Conservation (phyloP, 2,329 filamentous ascomycete species). For the Nothopassalora personata region DNA sequence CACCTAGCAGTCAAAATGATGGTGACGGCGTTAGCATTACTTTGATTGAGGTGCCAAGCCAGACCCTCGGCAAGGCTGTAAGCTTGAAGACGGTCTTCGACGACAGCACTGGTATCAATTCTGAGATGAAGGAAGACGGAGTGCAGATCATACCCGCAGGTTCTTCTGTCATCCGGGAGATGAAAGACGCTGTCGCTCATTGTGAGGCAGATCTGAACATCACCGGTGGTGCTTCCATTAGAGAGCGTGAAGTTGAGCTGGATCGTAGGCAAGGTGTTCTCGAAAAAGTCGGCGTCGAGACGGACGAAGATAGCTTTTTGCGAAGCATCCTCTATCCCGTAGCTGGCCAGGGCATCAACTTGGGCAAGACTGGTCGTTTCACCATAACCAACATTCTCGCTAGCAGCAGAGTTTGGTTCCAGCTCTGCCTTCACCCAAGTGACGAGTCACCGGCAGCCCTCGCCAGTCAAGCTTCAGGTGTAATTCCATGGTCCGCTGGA, state of each 20-base stretch:
- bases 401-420: constrained; percentile 91
- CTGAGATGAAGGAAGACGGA: constrained; percentile 95
- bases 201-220: constrained; percentile 76
- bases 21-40: constrained; percentile 86
- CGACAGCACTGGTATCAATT: constrained; percentile 85
- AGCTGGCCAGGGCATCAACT: constrained; percentile 68
- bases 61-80: constrained; percentile 78
- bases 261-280: constrained; percentile 79
- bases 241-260: constrained; percentile 69
- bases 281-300: constrained; percentile 78
- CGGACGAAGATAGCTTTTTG: constrained; percentile 76
- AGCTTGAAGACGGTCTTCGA: constrained; percentile 88
- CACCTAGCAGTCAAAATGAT: constrained; percentile 58
- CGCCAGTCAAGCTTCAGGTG: constrained; percentile 64
- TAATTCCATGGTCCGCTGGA: constrained; percentile 88
- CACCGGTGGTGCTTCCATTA: constrained; percentile 58
- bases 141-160: constrained; percentile 68
- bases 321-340: constrained; percentile 76
- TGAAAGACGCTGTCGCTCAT: constrained; percentile 73
- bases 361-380: constrained; percentile 72
- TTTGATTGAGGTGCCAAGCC: constrained; percentile 76
- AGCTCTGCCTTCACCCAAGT: constrained; percentile 84
- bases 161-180: constrained; percentile 80
- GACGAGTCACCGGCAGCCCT: constrained; percentile 75
- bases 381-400: constrained; percentile 69